Conservation (phyloP, 495 filamentous ascomycete species). For the Aspergillus biplanus region DNA sequence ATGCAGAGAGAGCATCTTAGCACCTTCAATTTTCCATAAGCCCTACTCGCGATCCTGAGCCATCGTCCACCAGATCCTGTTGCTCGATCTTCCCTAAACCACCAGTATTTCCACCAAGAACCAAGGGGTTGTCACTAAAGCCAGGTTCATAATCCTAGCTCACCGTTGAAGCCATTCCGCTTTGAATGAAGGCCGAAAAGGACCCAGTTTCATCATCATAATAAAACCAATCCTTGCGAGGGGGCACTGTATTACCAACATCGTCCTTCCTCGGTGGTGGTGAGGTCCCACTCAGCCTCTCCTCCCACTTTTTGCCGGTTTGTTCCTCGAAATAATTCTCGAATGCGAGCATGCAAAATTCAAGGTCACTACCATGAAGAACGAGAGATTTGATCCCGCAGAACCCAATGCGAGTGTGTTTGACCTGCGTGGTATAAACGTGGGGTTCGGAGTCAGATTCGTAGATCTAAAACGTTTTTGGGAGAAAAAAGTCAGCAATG, state of each 20-base stretch:
- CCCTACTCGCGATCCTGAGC: background rate
- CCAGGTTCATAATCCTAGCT: background rate
- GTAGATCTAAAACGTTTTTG: slow-evolving; percentile 47
- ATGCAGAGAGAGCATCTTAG: no score
- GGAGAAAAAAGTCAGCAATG: background rate
- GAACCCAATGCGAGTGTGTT: slow-evolving; percentile 38
- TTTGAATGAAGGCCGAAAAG: slow-evolving; percentile 30
- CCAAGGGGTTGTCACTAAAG: background rate
- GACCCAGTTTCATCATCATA: slow-evolving; percentile 27
- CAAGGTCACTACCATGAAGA: slow-evolving; percentile 32
- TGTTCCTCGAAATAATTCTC: slow-evolving; percentile 58
- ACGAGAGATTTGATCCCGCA: slow-evolving; percentile 34
- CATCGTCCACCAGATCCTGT: background rate
- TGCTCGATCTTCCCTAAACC: background rate
- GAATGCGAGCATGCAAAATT: slow-evolving; percentile 50
- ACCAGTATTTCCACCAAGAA: background rate
- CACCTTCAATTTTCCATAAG: no score
- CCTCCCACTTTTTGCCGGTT: slow-evolving; percentile 59
- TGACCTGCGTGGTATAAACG: slow-evolving; percentile 47
- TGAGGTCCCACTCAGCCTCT: slow-evolving; percentile 35
- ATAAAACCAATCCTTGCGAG: slow-evolving; percentile 40
- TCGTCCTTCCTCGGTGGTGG: slow-evolving; percentile 25
- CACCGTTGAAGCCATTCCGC: background rate
- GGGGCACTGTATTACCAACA: slow-evolving; percentile 32
- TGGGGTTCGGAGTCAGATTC: slow-evolving; percentile 50